Conservation (phyloP, 116 monocot genomes). For the Cymodocea nodosa region DNA sequence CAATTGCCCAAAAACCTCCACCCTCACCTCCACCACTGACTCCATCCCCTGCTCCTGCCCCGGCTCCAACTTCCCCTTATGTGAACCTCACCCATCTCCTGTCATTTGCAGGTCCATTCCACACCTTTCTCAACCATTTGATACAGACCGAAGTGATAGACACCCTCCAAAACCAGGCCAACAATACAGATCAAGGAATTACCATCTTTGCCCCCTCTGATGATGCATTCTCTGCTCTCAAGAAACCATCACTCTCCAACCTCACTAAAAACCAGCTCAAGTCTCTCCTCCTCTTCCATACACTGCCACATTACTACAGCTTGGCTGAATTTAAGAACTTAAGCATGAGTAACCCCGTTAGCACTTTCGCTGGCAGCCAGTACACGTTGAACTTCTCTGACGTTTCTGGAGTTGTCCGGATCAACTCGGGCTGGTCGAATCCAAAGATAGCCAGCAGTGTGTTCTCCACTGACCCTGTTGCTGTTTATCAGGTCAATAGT, state of each 20-base stretch:
- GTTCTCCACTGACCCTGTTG: slow-evolving; percentile 49
- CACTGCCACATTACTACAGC: slow-evolving; percentile 76
- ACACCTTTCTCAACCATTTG: slow-evolving; percentile 68
- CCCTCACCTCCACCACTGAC: neutral
- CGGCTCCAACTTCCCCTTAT: slow-evolving; percentile 46
- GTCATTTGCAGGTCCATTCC: slow-evolving; percentile 63
- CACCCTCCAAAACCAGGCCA: slow-evolving; percentile 84
- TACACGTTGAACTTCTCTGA: slow-evolving; percentile 63
- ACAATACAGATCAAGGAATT: slow-evolving; percentile 65
- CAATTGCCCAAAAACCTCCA: slow-evolving; percentile 15
- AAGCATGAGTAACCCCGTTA: slow-evolving; percentile 35
- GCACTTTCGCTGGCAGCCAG: slow-evolving; percentile 66
- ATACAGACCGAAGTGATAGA: slow-evolving; percentile 49
- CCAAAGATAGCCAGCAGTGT: slow-evolving; percentile 81
- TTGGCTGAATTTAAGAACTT: slow-evolving; percentile 73
- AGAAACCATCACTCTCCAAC: slow-evolving; percentile 57
- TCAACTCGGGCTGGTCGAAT: slow-evolving; percentile 62
- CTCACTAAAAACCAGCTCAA: slow-evolving; percentile 75
- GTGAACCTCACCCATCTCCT: slow-evolving; percentile 71
- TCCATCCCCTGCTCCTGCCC: slow-evolving; percentile 37
- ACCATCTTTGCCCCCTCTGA: slow-evolving; percentile 89
- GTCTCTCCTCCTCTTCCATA: slow-evolving; percentile 70
- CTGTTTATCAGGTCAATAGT: slow-evolving; percentile 53
- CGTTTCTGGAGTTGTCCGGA: slow-evolving; percentile 35
- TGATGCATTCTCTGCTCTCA: slow-evolving; percentile 55